Conservation (phyloP, 352 stramenopile species). For the Pythium apleroticum region DNA sequence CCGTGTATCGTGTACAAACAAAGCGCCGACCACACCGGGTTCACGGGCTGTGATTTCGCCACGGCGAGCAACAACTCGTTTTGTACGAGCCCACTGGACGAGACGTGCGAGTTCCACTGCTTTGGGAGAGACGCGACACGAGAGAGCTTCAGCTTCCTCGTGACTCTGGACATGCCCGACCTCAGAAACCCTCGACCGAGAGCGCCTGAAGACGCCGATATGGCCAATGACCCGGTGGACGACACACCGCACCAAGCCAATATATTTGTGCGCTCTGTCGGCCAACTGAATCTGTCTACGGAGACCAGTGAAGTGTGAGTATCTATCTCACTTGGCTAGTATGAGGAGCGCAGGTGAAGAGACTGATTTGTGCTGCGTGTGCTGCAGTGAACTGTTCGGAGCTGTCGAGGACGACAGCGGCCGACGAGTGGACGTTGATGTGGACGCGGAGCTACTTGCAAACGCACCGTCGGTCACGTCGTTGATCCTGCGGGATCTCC, state of each 20-base stretch:
- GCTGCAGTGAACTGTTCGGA: not conserved
- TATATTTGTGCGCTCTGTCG: not conserved
- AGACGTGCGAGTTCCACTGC: slow-evolving; percentile 1
- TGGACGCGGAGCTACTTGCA: not conserved
- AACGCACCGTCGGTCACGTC: not conserved
- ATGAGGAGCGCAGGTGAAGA: not conserved
- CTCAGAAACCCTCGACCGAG: not conserved
- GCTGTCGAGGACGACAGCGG: not conserved
- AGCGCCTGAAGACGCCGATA: not conserved
- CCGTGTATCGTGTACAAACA: not conserved
- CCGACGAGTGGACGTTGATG: not conserved
- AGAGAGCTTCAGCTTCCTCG: not conserved
- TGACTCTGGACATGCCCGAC: not conserved
- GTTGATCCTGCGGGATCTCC: not conserved
- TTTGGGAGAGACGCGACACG: not conserved
- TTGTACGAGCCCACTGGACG: not conserved
- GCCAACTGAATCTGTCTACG: not conserved
- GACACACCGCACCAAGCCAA: not conserved
- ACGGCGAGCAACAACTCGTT: not conserved
- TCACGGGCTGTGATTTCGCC: not conserved
- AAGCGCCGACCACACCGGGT: not conserved
- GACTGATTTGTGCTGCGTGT: not conserved
- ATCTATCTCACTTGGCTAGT: not conserved
- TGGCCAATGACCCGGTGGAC: not conserved
- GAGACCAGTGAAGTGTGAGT: not conserved